Evolutionary conservation across 2,329 filamentous ascomycete genomes (phyloP).

Genomic region (Pseudocercospora fuligena): DNA sequence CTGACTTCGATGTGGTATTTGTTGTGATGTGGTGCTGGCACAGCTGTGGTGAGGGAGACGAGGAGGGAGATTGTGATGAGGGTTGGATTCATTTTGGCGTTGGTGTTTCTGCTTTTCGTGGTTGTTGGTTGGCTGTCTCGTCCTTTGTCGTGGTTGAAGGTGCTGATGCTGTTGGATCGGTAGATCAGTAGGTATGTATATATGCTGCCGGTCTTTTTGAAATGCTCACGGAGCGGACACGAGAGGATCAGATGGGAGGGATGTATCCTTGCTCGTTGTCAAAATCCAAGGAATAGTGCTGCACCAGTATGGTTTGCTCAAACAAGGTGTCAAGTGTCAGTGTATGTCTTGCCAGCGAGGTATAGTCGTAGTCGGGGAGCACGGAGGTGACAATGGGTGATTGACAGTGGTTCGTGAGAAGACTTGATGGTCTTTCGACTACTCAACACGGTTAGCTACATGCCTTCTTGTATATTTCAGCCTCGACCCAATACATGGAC

Average conservation of each 20-base stretch:
- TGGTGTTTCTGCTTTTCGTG: background rate
- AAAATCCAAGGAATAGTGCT: background rate
- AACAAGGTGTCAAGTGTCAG: background rate
- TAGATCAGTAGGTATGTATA: background rate
- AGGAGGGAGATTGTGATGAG: background rate
- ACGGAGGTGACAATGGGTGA: background rate
- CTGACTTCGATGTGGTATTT: background rate
- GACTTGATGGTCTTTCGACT: background rate
- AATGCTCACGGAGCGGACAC: background rate
- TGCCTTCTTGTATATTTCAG: background rate
- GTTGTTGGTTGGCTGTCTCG: background rate
- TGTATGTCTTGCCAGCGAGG: background rate
- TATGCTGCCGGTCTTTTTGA: background rate
- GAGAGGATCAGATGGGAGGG: background rate
- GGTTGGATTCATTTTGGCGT: background rate
- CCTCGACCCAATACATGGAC: background rate
- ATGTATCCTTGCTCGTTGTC: background rate
- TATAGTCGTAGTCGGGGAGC: background rate
- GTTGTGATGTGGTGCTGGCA: background rate
- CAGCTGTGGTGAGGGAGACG: background rate
- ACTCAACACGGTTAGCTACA: background rate
- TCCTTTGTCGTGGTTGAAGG: background rate
- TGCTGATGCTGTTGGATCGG: background rate
- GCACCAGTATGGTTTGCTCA: slow-evolving; percentile 1
- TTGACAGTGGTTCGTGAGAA: background rate